These are phyloP conservation scores for Anaeramoeba ignava DNA, from an alignment of 78 protist species.

Conservation along the genomic window DNA sequence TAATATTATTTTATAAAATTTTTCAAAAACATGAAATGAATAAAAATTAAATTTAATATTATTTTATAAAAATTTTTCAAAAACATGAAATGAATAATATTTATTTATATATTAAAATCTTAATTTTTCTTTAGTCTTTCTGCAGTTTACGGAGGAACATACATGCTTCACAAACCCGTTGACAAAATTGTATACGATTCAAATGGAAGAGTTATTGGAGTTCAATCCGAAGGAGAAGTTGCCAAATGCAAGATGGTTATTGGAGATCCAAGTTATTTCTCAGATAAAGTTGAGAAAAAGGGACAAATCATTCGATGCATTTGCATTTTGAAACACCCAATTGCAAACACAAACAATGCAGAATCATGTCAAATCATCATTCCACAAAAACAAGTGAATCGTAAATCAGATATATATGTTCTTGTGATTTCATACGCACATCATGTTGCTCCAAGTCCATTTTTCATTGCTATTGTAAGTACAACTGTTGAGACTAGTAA, in stretches of 20 bases:
- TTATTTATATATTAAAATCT: not conserved
- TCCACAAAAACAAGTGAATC: slow-evolving; percentile 68
- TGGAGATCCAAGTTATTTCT: slow-evolving; percentile 93
- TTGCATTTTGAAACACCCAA: slow-evolving; percentile 77
- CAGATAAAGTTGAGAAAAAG: slow-evolving; percentile 50
- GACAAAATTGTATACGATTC: slow-evolving; percentile 61
- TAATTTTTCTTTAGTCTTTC: slow-evolving; percentile 46
- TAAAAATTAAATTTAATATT: no score
- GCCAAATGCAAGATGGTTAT: slow-evolving; percentile 50
- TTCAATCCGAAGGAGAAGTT: slow-evolving; percentile 61
- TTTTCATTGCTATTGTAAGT: slow-evolving; percentile 76
- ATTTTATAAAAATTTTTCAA: slow-evolving; percentile 6
- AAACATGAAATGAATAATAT: not conserved
- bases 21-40: no score
- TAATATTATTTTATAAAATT: no score
- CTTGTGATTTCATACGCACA: slow-evolving; percentile 54
- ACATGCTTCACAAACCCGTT: slow-evolving; percentile 83
- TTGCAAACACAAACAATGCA: slow-evolving; percentile 47
- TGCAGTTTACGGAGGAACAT: slow-evolving; percentile 97
- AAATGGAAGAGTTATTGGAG: slow-evolving; percentile 65
- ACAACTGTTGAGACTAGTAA: slow-evolving; percentile 59
- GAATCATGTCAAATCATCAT: slow-evolving; percentile 70
- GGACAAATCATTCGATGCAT: slow-evolving; percentile 75
- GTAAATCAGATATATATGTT: slow-evolving; percentile 83
- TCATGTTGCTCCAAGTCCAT: slow-evolving; percentile 73